Conservation (phyloP, 345 rosid genomes). For the Lepidium africanum region DNA sequence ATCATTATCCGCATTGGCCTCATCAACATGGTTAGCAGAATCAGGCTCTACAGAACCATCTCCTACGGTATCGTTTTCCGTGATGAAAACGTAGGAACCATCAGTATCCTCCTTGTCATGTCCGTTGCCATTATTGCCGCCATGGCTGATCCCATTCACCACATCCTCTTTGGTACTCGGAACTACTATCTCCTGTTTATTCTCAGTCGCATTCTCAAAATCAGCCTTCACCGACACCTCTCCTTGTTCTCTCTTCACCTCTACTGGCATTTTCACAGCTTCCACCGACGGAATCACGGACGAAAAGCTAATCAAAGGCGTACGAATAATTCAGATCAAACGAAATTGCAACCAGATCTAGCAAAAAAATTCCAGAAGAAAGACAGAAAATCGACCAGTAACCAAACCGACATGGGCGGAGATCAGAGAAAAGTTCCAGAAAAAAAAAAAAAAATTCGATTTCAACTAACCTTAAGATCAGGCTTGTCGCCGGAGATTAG, state of each 20-base stretch:
- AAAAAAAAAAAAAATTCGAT: constrained; percentile 4
- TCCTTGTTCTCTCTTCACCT: constrained; percentile 35
- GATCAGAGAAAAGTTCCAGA: constrained; percentile 10
- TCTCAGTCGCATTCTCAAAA: constrained; percentile 23
- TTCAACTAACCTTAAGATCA: constrained; percentile 29
- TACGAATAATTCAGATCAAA: constrained; percentile 16
- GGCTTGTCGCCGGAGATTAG: constrained; percentile 9
- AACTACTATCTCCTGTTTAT: constrained; percentile 19
- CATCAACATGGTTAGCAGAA: constrained; percentile 1
- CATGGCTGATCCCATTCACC: constrained; percentile 28
- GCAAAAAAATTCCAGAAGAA: neutral
- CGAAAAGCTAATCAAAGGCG: constrained; percentile 1
- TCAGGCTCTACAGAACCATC: constrained; percentile 29
- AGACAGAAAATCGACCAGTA: neutral
- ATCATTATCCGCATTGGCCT: constrained; percentile 14
- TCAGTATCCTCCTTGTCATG: constrained; percentile 33
- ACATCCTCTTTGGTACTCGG: constrained; percentile 30
- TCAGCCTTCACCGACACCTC: constrained; percentile 33
- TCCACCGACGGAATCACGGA: constrained; percentile 23
- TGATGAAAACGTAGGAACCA: constrained; percentile 36
- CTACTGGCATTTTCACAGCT: constrained; percentile 45
- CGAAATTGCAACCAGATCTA: constrained; percentile 20
- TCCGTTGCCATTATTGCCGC: constrained; percentile 26
- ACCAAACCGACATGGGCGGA: constrained; percentile 5
- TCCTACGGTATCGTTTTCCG: constrained; percentile 27